Conservation (phyloP, 192 early-diverging fungal species). For the Rhizophagus clarus region DNA sequence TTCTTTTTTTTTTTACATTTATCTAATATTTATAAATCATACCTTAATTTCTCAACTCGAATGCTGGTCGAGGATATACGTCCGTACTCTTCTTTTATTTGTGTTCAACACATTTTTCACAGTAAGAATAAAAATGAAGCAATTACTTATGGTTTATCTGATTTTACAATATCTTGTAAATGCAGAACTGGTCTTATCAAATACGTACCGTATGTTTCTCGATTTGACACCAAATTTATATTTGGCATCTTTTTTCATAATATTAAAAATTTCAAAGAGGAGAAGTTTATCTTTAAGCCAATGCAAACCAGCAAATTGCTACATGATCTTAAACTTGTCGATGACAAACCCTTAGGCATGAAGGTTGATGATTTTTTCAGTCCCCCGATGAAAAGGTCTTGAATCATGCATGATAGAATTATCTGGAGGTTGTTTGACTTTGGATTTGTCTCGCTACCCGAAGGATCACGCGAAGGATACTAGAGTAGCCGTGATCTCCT, state of each 20-base stretch:
- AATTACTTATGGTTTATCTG: constrained; percentile 13
- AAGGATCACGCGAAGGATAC: constrained; percentile 22
- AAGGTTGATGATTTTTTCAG: constrained; percentile 21
- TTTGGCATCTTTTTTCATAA: not conserved
- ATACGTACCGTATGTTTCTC: constrained; percentile 3
- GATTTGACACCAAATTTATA: not conserved
- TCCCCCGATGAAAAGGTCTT: constrained; percentile 19
- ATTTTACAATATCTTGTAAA: constrained; percentile 28
- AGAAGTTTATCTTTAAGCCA: not conserved
- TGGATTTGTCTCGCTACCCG: constrained; percentile 28
- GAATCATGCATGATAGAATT: constrained; percentile 29
- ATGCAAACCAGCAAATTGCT: not conserved
- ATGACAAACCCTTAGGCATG: not conserved
- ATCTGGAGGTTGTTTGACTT: constrained; percentile 17
- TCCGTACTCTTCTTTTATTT: too few species aligned
- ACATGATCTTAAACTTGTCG: not conserved
- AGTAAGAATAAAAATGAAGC: constrained; percentile 21
- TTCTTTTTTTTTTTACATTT: too few species aligned
- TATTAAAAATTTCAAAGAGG: not conserved
- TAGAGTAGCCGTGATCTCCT: constrained; percentile 16
- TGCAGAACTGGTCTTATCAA: not conserved
- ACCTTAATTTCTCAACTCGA: too few species aligned
- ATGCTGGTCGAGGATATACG: too few species aligned
- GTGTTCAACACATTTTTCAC: constrained; percentile 19
- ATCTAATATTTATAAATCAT: too few species aligned